These are phyloP conservation scores for Yamadazyma ubonensis DNA, from an alignment of 805 yeast species.

Conservation along the genomic window DNA sequence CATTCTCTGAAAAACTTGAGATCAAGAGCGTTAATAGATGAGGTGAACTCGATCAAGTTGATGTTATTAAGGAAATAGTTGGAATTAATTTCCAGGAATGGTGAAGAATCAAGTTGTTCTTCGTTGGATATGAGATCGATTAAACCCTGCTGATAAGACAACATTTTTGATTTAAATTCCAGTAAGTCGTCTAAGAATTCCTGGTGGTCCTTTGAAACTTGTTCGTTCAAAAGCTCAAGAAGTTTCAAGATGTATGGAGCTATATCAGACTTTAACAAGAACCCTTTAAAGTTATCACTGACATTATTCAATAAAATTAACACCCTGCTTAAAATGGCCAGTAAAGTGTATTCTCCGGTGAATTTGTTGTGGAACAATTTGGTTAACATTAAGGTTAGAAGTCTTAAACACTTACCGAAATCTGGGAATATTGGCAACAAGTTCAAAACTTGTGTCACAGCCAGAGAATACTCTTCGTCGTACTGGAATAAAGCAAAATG, in stretches of 20 bases:
- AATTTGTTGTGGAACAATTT: constrained; percentile 12
- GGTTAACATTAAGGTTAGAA: constrained; percentile 16
- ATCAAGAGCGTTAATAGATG: constrained; percentile 66
- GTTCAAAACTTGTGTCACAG: constrained; percentile 21
- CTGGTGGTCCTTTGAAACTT: constrained; percentile 8
- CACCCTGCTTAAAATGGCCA: constrained; percentile 49
- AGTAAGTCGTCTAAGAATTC: constrained; percentile 35
- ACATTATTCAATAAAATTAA: constrained; percentile 55
- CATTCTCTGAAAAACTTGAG: constrained; percentile 62
- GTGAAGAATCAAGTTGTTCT: constrained; percentile 15
- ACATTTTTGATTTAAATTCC: constrained; percentile 51
- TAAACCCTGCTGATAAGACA: constrained; percentile 46
- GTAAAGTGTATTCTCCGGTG: constrained; percentile 18
- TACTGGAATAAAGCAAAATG: constrained; percentile 58
- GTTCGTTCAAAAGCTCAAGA: constrained; percentile 38
- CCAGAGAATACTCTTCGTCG: constrained; percentile 12
- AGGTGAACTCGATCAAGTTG: constrained; percentile 55
- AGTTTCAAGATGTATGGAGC: constrained; percentile 58
- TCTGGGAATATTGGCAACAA: constrained; percentile 37
- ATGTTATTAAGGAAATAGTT: constrained; percentile 52
- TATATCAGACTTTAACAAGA: constrained; percentile 61
- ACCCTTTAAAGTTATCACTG: constrained; percentile 62
- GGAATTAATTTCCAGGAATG: constrained; percentile 32
- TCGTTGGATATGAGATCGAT: constrained; percentile 25
- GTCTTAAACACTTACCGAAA: constrained; percentile 28